Base-by-base conservation (phyloP, 345 rosid species). In the Diplotaxis tenuifolia region DNA sequence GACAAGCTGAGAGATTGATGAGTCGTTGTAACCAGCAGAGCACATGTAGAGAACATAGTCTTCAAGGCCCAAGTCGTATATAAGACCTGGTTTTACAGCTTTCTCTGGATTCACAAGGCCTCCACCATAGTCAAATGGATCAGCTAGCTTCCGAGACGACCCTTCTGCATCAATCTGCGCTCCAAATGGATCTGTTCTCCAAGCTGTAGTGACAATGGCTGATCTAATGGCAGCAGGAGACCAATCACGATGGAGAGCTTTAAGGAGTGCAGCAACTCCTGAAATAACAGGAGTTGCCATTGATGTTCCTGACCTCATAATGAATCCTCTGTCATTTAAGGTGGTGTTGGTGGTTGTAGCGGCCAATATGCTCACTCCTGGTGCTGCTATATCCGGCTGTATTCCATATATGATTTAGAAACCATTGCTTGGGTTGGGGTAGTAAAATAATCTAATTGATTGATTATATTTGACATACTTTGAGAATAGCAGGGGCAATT, bases 41-140 rank as follows among this genome's bases (percentile, higher is more conserved):
- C 89, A 88, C n/a, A 85, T 60, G 68, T 81, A 82, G 2, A 69
- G 80, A 11, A 89, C 40, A 52, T 89, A 88, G 47, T 85, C 88
- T 11, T 77, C 32, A 0, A 82, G 77, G 31, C 71, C 65, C 21
- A 88, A 70, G 50, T 89, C 92, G 54, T 88, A 86, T 0, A 92
- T 62, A 4, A 92, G 80, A 42, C 94, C 92, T 0, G 91, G 90
- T 23, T 81, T 78, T 38, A 76, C 70, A 9, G 94, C 94, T 22
- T 70, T 75, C 4, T 85, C 78, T 21, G 94, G 88, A 75, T 84
- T 82, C 9, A 87, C 84, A 66, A 86, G 87, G 6, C 91, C 94
- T 6, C 88, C 83, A 5, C 97, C 97, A 14, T 45, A 77, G 47
- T 84, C 85, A 1, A 86, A 86, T 12, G 86, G 40, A 53, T 86